Evolutionary conservation across 106 monocot genomes (phyloP), one percentile per base, ranked within the genome.

Genomic region (Platanthera guangdongensis): DNA sequence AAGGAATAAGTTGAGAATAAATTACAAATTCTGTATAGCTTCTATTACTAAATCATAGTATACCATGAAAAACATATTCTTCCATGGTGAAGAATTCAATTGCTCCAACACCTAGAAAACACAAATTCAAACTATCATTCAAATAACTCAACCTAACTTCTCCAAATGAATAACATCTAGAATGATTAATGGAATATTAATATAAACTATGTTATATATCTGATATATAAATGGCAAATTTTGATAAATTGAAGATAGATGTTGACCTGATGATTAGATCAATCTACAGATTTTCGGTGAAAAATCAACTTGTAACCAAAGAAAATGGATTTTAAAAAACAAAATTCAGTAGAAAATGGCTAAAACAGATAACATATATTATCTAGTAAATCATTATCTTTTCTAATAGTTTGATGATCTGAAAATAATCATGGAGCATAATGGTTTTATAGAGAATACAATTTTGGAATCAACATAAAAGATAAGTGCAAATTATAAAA

Each of bases 11-110:
- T 19, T 19, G 16, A 25, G 8, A 63, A 63, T 54, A 9, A 1
- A 6, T 21, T 63, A 0, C 28, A 39, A 8, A 32, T 47, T 14
- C 14, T 48, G 9, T 76, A 68, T 83, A 96, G 92, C 90, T 88
- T 96, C 95, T 57, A 96, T 55, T 46, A 96, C 81, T 75, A 96
- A 77, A 5, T 92, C 95, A 84, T 93, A 96, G 75, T 96, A 96
- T 73, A 82, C 81, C 87, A 96, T 96, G 79, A 96, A 96, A 51
- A 96, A 50, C 84, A 93, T 90, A 75, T 96, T 96, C 82, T 96
- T 96, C 95, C 95, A 96, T 21, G 95, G 95, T 28, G 90, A 88
- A 75, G 82, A 45, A 81, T 90, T 96, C 80, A 96, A 74, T 76
- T 96, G 95, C 75, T 96, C 92, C 82, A 96, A 47, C 1, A 96